Evolutionary conservation across 345 rosid species (phyloP).

Genomic region (Heritiera fomes): DNA sequence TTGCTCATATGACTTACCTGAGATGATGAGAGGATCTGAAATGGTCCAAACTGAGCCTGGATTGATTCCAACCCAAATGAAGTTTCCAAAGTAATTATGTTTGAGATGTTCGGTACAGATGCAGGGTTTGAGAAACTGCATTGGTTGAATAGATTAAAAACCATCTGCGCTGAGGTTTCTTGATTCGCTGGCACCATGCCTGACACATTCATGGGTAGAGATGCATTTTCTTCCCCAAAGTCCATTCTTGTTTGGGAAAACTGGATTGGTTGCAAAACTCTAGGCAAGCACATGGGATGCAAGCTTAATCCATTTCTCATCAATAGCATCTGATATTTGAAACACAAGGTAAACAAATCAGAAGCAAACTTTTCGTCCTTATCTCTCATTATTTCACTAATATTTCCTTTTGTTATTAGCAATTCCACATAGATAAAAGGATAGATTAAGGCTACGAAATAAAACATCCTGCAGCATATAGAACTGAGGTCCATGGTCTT

Average conservation of each 20-base stretch:
- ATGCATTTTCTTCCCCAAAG: conserved; percentile 34
- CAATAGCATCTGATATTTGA: conserved; percentile 62
- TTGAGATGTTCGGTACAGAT: conserved; percentile 39
- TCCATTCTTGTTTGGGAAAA: conserved; percentile 38
- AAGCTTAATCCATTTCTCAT: conserved; percentile 76
- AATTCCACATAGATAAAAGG: neutral
- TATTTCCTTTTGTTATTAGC: neutral
- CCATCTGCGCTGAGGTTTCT: conserved; percentile 32
- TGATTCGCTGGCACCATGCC: conserved; percentile 34
- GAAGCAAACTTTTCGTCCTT: neutral
- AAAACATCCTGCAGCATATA: neutral
- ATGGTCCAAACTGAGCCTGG: conserved; percentile 51
- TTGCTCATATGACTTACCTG: conserved; percentile 40
- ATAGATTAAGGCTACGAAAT: neutral
- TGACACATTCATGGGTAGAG: conserved; percentile 32
- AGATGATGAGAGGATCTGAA: conserved; percentile 40
- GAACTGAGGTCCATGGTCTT: neutral
- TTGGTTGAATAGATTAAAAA: conserved; percentile 42
- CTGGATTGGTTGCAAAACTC: conserved; percentile 51
- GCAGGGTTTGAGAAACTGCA: conserved; percentile 34
- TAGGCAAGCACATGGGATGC: conserved; percentile 68
- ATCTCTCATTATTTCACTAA: neutral
- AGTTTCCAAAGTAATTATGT: conserved; percentile 41
- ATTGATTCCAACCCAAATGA: conserved; percentile 55
- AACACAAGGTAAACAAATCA: conserved; percentile 22